A percentile compares a stretch with the other conserved stretches of the same genome.
Conservation (phyloP, 2,329 filamentous ascomycete species). For the Albophoma yamanashiensis region DNA sequence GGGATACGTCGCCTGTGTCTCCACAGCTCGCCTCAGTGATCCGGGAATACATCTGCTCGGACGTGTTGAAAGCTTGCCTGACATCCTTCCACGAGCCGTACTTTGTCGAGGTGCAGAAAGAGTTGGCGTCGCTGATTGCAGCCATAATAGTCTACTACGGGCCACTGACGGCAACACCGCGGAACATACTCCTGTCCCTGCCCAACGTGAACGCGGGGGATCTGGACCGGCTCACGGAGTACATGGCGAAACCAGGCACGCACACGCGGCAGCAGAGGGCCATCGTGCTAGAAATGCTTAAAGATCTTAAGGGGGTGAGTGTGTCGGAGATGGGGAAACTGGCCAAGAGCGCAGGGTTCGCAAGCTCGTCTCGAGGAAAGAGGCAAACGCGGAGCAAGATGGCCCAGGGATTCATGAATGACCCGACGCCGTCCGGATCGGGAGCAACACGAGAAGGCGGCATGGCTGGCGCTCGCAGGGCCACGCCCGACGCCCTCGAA, state of each 20-base stretch:
- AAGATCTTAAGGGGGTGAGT: conserved; percentile 79
- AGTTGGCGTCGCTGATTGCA: conserved; percentile 80
- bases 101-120: conserved; percentile 92
- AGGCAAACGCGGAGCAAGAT: conserved; percentile 31
- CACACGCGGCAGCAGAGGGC: conserved; percentile 69
- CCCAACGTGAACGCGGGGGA: conserved; percentile 63
- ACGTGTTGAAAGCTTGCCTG: conserved; percentile 84
- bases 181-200: conserved; percentile 65
- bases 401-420: conserved; percentile 57
- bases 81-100: conserved; percentile 89
- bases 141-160: conserved; percentile 72
- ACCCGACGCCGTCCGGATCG: conserved; percentile 22
- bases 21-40: conserved; percentile 53
- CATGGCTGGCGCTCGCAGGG: conserved; percentile 16
- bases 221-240: conserved; percentile 53
- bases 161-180: conserved; percentile 56
- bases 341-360: conserved; percentile 36
- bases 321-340: conserved; percentile 91
- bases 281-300: conserved; percentile 73
- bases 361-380: conserved; percentile 14
- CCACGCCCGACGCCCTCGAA: conserved; percentile 40
- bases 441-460: conserved; percentile 16
- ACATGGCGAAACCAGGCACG: conserved; percentile 45
- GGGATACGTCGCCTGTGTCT: conserved; percentile 36
- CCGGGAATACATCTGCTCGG: conserved; percentile 79